These are phyloP conservation scores for Haplographium delicatum DNA, from an alignment of 495 filamentous ascomycete genomes.

Conservation along the genomic window DNA sequence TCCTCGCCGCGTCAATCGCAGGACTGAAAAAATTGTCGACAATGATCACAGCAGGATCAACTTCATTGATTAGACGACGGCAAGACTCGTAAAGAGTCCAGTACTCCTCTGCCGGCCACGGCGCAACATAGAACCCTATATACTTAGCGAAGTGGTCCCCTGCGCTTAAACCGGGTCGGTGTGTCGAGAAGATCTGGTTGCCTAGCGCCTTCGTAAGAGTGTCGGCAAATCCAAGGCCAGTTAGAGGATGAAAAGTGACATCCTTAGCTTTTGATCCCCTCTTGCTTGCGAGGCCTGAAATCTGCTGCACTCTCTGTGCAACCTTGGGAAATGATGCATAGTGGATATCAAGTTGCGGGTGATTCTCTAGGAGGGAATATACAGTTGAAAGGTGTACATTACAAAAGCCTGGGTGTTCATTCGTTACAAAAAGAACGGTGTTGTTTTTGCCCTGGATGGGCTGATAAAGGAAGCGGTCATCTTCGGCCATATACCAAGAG, in stretches of 20 bases:
- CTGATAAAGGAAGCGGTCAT: too few species aligned
- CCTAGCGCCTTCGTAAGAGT: not conserved
- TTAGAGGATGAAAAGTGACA: not conserved
- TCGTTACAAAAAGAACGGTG: constrained; percentile 21
- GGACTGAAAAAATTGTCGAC: constrained; percentile 42
- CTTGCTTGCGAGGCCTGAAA: constrained; percentile 1
- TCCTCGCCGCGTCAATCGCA: constrained; percentile 37
- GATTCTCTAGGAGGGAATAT: constrained; percentile 19
- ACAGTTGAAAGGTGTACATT: constrained; percentile 27
- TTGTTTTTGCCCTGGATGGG: constrained; percentile 3
- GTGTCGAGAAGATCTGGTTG: not conserved
- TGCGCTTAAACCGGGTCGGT: constrained; percentile 10
- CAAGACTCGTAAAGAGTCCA: constrained; percentile 33
- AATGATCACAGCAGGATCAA: constrained; percentile 37
- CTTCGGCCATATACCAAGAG: too few species aligned
- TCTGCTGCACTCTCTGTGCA: constrained; percentile 12
- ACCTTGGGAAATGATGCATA: constrained; percentile 22
- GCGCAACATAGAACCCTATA: constrained; percentile 18
- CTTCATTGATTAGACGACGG: constrained; percentile 32
- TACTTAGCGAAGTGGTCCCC: not conserved
- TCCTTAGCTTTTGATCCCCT: not conserved
- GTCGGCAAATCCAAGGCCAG: not conserved
- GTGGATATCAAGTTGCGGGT: constrained; percentile 24
- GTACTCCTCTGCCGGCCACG: constrained; percentile 41
- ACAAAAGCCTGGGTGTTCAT: constrained; percentile 22